Percentiles rank a stretch among this genome's conserved stretches.
Conservation (phyloP, 768 basidiomycete genomes). For the Suillus variegatus region DNA sequence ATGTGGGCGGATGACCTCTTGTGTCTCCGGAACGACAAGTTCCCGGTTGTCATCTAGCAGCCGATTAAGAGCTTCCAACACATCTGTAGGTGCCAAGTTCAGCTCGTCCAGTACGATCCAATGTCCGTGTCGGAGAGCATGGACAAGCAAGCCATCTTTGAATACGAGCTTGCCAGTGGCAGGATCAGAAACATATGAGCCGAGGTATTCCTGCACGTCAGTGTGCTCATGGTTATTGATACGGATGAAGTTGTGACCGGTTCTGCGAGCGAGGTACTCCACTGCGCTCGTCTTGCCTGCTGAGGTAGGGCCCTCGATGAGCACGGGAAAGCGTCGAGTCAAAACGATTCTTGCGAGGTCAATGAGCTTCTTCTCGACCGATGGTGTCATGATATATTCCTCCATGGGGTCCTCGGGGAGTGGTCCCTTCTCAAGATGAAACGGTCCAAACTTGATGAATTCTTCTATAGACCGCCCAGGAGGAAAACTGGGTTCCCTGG, state of each 20-base stretch:
- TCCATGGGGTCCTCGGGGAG: conserved; percentile 62
- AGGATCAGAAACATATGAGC: conserved; percentile 94
- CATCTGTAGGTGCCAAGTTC: conserved; percentile 96
- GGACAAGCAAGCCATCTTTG: conserved; percentile 91
- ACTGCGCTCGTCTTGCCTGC: conserved; percentile 97
- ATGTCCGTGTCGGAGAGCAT: conserved; percentile 86
- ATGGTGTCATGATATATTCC: conserved; percentile 93
- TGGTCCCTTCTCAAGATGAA: conserved; percentile 83
- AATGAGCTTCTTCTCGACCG: conserved; percentile 91
- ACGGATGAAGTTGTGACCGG: conserved; percentile 93
- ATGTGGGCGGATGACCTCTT: conserved; percentile 91
- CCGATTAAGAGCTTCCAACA: conserved; percentile 95
- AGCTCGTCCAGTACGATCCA: conserved; percentile 99
- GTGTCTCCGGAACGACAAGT: conserved; percentile 92
- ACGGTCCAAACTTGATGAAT: conserved; percentile 86
- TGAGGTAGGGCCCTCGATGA: conserved; percentile 98
- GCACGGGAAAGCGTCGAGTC: conserved; percentile 87
- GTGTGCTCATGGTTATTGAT: conserved; percentile 99
- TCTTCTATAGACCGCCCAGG: conserved; percentile 46
- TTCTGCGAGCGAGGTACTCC: conserved; percentile 90
- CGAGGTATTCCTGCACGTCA: conserved; percentile 98
- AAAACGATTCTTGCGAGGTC: conserved; percentile 91
- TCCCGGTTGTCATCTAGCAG: conserved; percentile 97
- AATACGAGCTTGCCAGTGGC: conserved; percentile 92
- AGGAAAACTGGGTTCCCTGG: conserved; percentile 64